Conservation (phyloP, 2,329 filamentous ascomycete genomes). For the Aspergillus brunneoviolaceus region DNA sequence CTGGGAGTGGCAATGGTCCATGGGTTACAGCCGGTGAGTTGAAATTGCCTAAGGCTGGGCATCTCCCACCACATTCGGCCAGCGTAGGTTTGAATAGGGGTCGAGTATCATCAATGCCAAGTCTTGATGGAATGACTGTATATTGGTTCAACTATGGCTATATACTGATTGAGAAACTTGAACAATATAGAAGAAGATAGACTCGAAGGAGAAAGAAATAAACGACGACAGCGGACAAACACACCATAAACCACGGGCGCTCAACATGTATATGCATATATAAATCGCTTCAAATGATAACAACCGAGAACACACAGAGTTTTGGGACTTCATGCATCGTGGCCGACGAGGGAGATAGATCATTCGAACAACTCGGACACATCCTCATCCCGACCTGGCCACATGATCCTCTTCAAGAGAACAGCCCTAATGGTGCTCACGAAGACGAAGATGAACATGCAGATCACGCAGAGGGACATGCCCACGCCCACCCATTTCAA, state of each 20-base stretch:
- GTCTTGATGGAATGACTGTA: not conserved
- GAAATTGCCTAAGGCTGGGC: not conserved
- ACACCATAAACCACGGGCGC: not conserved
- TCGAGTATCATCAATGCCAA: not conserved
- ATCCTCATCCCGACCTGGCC: conserved; percentile 62
- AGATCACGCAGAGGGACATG: conserved; percentile 57
- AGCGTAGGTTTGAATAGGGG: not conserved
- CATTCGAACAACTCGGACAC: conserved; percentile 28
- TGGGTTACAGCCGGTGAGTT: not conserved
- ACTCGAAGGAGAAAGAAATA: not conserved
- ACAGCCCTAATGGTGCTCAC: conserved; percentile 53
- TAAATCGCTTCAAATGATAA: not conserved
- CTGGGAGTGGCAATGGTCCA: not conserved
- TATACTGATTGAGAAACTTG: not conserved
- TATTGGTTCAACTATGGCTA: not conserved
- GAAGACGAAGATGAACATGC: conserved; percentile 56
- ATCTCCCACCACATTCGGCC: too few species aligned
- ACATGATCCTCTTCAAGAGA: conserved; percentile 54
- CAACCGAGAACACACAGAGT: not conserved
- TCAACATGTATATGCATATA: not conserved
- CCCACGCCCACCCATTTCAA: conserved; percentile 56
- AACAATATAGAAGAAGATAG: not conserved
- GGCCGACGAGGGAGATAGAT: not conserved
- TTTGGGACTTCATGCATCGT: not conserved
- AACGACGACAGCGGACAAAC: not conserved